Evolutionary conservation across 2,329 filamentous ascomycete genomes (phyloP).

Genomic region (Fusarium udum): DNA sequence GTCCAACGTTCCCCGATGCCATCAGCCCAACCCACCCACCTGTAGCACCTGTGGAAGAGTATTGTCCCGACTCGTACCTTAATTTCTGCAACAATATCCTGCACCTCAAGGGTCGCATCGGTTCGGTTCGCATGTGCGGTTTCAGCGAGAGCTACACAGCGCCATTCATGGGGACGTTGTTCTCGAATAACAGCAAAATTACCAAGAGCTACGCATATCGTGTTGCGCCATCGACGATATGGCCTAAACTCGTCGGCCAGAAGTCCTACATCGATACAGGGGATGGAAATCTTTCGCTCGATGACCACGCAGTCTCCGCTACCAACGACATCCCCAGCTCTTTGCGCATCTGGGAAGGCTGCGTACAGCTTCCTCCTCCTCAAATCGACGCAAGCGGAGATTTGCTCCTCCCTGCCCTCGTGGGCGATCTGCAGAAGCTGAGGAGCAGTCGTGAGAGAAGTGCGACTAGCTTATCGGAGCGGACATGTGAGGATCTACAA

Average conservation of each 20-base stretch:
- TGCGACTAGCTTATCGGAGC: conserved; percentile 24
- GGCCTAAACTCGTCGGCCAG: conserved; percentile 45
- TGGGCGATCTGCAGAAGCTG: conserved; percentile 25
- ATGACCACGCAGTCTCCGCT: conserved; percentile 28
- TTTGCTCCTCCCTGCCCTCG: conserved; percentile 21
- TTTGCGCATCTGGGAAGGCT: conserved; percentile 31
- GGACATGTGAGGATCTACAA: conserved; percentile 9
- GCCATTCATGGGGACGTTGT: conserved; percentile 42
- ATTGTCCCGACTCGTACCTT: conserved; percentile 47
- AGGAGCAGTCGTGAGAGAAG: conserved; percentile 7
- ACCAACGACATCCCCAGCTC: neutral
- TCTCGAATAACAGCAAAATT: conserved; percentile 20
- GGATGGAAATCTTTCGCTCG: conserved; percentile 33
- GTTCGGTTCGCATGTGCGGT: conserved; percentile 50
- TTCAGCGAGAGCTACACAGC: conserved; percentile 48
- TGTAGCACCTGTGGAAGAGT: conserved; percentile 11
- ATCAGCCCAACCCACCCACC: neutral
- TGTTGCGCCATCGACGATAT: conserved; percentile 46
- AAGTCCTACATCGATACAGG: conserved; percentile 42
- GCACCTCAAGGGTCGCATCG: conserved; percentile 44
- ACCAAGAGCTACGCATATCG: conserved; percentile 37
- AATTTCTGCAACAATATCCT: conserved; percentile 46
- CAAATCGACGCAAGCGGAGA: conserved; percentile 22
- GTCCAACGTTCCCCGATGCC: neutral
- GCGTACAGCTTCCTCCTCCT: conserved; percentile 42